Evolutionary conservation across 345 rosid species (phyloP), one percentile per base, ranked within the genome.

Genomic region (Ailanthus altissimus): DNA sequence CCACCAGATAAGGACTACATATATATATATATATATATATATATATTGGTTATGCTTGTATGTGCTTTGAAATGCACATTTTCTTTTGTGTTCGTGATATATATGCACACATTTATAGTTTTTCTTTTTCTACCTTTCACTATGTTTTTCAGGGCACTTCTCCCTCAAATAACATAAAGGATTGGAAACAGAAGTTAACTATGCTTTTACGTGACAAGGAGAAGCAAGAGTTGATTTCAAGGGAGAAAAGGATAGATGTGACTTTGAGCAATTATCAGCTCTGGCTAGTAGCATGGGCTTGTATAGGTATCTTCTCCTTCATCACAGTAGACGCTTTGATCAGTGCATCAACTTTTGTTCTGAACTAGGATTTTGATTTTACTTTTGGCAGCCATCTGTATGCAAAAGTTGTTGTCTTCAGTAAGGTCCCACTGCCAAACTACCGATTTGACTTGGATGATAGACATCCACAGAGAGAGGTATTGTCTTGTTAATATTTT

Each of bases 371-470:
- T 78, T 73, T 75, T 83, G 50, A 84, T 62, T 46, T 78, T 18
- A 50, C 77, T 69, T 80, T 82, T 81, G 84, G 76, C 90, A 95
- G 99, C 84, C 98, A 88, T 84, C 72, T 85, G 14, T 95, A 95
- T 83, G 86, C 88, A 46, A 95, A 90, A 83, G 92, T 83, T 69
- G 93, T 87, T 73, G 99, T 93, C 68, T 84, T 91, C 77, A 95
- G 99, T 84, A 95, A 95, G 88, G 83, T 83, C 73, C 97, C 97
- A 47, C 84, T 95, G 76, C 99, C 99, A 70, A 95, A 95, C 86
- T 95, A 95, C 88, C 87, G 99, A 87, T 95, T 88, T 85, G 98
- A 95, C 82, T 79, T 95, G 82, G 99, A 95, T 86, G 92, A 91
- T 59, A 89, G 86, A 89, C 92, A 91, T 78, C 98, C 99, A 2